Evolutionary conservation across 768 basidiomycete species (phyloP).

Genomic region (Gymnopilus dilepis): DNA sequence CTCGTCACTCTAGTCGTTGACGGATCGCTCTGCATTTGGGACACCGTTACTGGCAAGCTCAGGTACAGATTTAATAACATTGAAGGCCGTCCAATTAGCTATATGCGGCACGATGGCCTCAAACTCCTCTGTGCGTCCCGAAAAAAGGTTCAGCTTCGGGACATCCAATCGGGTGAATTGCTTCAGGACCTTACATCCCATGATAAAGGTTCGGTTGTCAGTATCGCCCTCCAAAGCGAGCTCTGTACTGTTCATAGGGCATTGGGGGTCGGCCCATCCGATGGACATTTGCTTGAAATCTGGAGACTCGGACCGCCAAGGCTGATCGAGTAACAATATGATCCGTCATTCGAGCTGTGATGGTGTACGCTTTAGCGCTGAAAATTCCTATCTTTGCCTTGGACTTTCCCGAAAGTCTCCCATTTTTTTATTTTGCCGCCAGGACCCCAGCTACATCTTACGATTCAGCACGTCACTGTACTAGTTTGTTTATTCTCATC

Average conservation of each 20-base stretch:
- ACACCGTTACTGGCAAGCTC: constrained; percentile 74
- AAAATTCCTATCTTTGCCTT: too few species aligned
- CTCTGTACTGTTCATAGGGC: background rate
- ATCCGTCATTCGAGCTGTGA: too few species aligned
- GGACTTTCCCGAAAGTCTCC: too few species aligned
- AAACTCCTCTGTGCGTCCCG: constrained; percentile 74
- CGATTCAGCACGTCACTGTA: too few species aligned
- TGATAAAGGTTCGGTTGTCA: background rate
- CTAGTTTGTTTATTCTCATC: too few species aligned
- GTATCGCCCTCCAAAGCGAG: background rate
- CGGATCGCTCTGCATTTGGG: constrained; percentile 87
- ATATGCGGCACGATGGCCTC: constrained; percentile 93
- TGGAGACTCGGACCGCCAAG: too few species aligned
- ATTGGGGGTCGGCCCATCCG: too few species aligned
- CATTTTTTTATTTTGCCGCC: too few species aligned
- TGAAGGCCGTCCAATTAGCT: constrained; percentile 78
- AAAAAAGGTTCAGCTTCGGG: background rate
- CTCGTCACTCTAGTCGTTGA: constrained; percentile 94
- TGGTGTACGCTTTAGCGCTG: too few species aligned
- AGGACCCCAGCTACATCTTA: too few species aligned
- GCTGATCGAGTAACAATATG: too few species aligned
- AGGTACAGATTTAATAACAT: constrained; percentile 70
- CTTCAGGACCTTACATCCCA: background rate
- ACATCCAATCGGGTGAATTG: background rate
- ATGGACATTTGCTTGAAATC: too few species aligned